Evolutionary conservation across 192 early-diverging fungal species (phyloP).

Genomic region (Backusella sp.): DNA sequence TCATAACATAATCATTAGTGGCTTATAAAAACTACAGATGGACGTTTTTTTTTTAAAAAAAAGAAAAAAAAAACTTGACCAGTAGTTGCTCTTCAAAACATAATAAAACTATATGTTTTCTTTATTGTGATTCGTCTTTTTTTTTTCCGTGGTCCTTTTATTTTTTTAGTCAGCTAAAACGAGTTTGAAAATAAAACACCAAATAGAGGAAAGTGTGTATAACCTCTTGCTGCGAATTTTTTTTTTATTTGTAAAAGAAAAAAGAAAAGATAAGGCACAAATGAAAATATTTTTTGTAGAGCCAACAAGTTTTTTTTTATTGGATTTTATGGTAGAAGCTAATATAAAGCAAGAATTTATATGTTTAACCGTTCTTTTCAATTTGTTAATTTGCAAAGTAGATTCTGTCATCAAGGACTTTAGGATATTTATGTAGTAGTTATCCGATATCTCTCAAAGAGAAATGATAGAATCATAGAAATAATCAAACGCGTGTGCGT

Average conservation of each 20-base stretch:
- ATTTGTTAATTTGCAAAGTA: background rate
- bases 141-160: background rate
- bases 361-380: background rate
- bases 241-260: background rate
- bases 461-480: background rate
- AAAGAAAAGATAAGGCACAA: too few species aligned
- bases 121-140: background rate
- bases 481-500: background rate
- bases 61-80: background rate
- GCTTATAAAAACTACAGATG: too few species aligned
- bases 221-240: background rate
- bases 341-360: background rate
- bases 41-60: background rate
- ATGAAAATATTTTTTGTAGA: background rate
- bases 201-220: background rate
- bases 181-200: background rate
- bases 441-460: background rate
- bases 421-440: background rate
- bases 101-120: background rate
- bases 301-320: background rate
- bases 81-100: background rate
- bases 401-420: background rate
- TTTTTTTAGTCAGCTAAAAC: background rate
- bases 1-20: too few species aligned
- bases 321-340: background rate